Evolutionary conservation across 140 eudicot genomes (phyloP), one percentile per base, ranked within the genome.

Genomic region (Flaveria floridana): DNA sequence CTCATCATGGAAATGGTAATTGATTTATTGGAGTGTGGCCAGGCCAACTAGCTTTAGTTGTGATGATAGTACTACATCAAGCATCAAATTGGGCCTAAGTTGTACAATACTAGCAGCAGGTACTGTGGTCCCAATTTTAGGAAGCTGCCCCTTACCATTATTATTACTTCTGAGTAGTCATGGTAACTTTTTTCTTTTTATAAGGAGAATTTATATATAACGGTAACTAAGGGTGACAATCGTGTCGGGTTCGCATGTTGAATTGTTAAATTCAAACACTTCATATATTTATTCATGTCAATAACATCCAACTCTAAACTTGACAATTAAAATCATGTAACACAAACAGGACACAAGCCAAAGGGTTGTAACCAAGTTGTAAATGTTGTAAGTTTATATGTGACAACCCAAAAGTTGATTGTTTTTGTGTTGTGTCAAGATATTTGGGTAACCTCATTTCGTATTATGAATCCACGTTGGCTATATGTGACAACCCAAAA

Each of bases 1-100:
- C 65, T 61, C 76, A 59, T 23, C 0, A 63, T 67, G 51, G 39
- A 46, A 62, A 68, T 64, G 80, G 82, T 82, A 76, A 79, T 81
- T 61, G 81, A 71, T 74, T 77, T 59, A 82, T 70, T 30, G 79
- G 66, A 79, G 70, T 81, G 84, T 83, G 51, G 50, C 50, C 69
- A 65, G 87, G 90, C 75, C 83, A 70, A 84, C 86, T 76, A 81
- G 71, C 93, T 82, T 67, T 83, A 50, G 75, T 64, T 80, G 79
- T 71, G 65, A 65, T 79, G 81, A 69, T 82, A 62, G 83, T 76
- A 82, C 89, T 53, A 50, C 70, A 70, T 79, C 76, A 73, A 73
- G 74, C 81, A 85, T 72, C 75, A 80, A 57, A 64, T 75, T 78
- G 87, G 83, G 65, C 76, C 78, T 72, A 71, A 72, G 68, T 52